Conservation (phyloP, 2,329 filamentous ascomycete genomes). For the Diaporthe aspalathi region DNA sequence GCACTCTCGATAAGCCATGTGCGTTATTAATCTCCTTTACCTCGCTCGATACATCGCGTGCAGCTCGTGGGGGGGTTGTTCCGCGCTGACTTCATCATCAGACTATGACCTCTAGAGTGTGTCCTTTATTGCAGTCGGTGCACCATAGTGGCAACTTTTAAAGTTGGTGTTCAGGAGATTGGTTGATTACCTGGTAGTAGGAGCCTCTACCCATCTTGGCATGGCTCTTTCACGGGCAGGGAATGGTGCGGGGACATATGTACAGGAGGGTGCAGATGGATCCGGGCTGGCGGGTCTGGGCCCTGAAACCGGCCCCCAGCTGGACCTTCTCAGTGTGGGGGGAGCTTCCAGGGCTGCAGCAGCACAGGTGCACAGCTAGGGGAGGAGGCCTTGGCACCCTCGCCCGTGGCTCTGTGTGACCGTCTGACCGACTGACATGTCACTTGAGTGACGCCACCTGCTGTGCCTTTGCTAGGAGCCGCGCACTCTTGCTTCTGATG, state of each 20-base stretch:
- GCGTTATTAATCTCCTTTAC: neutral
- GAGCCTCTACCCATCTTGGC: constrained; percentile 13
- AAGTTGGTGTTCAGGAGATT: neutral
- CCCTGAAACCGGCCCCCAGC: constrained; percentile 24
- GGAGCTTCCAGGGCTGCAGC: constrained; percentile 19
- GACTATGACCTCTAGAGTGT: neutral
- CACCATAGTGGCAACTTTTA: neutral
- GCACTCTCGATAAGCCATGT: neutral
- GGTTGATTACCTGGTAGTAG: no score
- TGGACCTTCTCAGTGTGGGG: neutral
- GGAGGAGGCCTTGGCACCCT: constrained; percentile 17
- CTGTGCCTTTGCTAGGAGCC: neutral
- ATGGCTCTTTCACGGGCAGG: neutral
- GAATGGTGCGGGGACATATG: constrained; percentile 20
- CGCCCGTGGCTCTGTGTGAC: constrained; percentile 1
- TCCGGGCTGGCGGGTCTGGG: constrained; percentile 7
- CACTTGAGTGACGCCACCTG: constrained; percentile 27
- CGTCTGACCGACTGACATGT: constrained; percentile 18
- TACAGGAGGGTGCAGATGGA: neutral
- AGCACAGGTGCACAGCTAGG: constrained; percentile 4
- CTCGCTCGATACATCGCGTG: neutral
- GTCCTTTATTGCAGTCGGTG: neutral
- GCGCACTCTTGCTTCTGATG: neutral
- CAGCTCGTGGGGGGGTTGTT: neutral
- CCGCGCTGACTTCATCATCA: neutral